A percentile compares a stretch with the other conserved stretches of the same genome.
Evolutionary conservation across 805 yeast genomes (phyloP).

Genomic region (Candida vaughaniae): DNA sequence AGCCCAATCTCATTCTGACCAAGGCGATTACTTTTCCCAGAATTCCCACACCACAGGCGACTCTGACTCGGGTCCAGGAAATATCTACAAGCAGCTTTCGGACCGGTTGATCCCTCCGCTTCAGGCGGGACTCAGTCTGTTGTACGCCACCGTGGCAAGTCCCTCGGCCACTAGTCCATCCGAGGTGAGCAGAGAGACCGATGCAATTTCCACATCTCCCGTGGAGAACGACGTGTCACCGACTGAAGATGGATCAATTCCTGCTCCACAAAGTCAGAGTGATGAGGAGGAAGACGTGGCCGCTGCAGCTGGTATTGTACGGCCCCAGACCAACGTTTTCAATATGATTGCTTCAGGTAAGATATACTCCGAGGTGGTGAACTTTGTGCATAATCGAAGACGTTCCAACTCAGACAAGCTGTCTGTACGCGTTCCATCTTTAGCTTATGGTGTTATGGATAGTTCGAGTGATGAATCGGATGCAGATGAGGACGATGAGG

Average conservation of each 20-base stretch:
- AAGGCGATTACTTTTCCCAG: not conserved
- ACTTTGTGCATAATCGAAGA: constrained; percentile 8
- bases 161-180: not conserved
- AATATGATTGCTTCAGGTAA: constrained; percentile 30
- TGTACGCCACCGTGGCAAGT: constrained; percentile 1
- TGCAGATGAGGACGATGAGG: constrained; percentile 4
- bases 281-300: constrained; percentile 32
- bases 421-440: not conserved
- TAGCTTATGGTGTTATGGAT: constrained; percentile 6
- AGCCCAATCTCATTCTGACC: not conserved
- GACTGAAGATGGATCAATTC: too few species aligned
- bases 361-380: constrained; percentile 23
- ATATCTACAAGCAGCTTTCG: constrained; percentile 4
- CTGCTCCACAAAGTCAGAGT: too few species aligned
- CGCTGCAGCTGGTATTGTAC: constrained; percentile 19
- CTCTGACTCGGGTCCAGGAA: too few species aligned
- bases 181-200: too few species aligned
- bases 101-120: constrained; percentile 10
- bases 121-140: constrained; percentile 3
- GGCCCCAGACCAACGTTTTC: constrained; percentile 25
- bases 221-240: too few species aligned
- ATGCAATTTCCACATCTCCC: too few species aligned
- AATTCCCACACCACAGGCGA: too few species aligned
- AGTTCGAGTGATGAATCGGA: not conserved
- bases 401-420: constrained; percentile 3